phyloP scores from a whole-genome alignment of 2,329 filamentous ascomycete genomes.

The Camillea tinctor region DNA sequence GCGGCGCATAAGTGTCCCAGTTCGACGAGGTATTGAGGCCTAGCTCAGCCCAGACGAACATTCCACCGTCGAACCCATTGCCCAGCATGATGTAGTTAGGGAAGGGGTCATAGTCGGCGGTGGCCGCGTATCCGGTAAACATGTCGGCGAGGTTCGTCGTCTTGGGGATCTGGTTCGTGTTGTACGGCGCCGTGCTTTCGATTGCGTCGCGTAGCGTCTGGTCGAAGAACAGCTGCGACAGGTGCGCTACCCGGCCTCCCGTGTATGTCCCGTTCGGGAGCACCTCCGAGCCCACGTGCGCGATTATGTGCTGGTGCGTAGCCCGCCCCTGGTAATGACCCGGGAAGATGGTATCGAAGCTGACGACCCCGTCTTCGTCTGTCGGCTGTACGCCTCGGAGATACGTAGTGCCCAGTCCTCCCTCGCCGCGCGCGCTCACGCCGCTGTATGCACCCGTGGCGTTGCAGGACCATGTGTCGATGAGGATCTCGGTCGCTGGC shows the following conservation, averaged over 20 bases:
- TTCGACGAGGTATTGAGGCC: conserved; percentile 30
- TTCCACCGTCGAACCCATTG: conserved; percentile 18
- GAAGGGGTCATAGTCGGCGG: conserved; percentile 43
- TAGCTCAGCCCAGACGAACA: conserved; percentile 32
- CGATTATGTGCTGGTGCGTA: conserved; percentile 43
- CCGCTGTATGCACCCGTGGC: conserved; percentile 44
- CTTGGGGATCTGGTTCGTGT: conserved; percentile 33
- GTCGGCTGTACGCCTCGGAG: conserved; percentile 48
- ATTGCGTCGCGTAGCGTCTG: conserved; percentile 37
- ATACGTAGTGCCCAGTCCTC: conserved; percentile 42
- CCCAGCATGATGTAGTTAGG: conserved; percentile 44
- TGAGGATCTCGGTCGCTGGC: conserved; percentile 36
- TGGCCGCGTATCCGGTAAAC: conserved; percentile 33
- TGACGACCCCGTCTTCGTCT: conserved; percentile 46
- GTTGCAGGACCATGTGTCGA: conserved; percentile 49
- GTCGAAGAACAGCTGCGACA: conserved; percentile 44
- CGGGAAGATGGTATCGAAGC: conserved; percentile 47
- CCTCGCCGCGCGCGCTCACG: conserved; percentile 28
- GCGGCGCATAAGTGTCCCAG: conserved; percentile 30
- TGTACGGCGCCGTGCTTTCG: conserved; percentile 38
- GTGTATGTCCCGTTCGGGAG: conserved; percentile 38
- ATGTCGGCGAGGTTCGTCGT: conserved; percentile 29
- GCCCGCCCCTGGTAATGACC: conserved; percentile 42
- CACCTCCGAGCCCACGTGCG: conserved; percentile 35
- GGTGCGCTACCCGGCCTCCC: conserved; percentile 39